Conservation (phyloP, 805 yeast genomes). For the Teunomyces atbi region DNA sequence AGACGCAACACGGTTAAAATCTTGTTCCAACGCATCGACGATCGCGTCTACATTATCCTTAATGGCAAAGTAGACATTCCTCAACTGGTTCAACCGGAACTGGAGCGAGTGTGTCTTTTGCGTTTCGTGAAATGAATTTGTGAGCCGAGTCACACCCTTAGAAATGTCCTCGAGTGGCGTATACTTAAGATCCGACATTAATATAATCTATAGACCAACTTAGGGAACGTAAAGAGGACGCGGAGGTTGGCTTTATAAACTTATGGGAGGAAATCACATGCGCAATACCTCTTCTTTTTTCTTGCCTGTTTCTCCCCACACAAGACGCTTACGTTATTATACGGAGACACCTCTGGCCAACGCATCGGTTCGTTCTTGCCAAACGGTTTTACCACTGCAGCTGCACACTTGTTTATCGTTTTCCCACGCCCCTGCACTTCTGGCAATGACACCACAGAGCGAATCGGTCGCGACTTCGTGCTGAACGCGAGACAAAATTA, state of each 20-base stretch:
- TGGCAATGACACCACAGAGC: slow-evolving; percentile 85
- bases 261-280: not conserved
- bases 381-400: slow-evolving; percentile 91
- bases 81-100: slow-evolving; percentile 59
- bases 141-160: slow-evolving; percentile 41
- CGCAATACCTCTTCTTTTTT: not conserved
- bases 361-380: slow-evolving; percentile 92
- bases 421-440: slow-evolving; percentile 98
- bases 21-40: slow-evolving; percentile 57
- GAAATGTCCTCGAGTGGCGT: slow-evolving; percentile 54
- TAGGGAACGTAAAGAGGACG: too few relatives aligned
- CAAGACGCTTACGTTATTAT: not conserved
- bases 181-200: slow-evolving; percentile 17
- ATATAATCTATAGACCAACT: not conserved
- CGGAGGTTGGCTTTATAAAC: too few relatives aligned
- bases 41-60: slow-evolving; percentile 56
- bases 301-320: not conserved
- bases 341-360: slow-evolving; percentile 50
- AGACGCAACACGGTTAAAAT: slow-evolving; percentile 60
- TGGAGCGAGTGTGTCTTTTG: slow-evolving; percentile 52
- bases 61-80: slow-evolving; percentile 64
- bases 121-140: slow-evolving; percentile 39
- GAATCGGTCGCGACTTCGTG: slow-evolving; percentile 43
- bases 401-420: slow-evolving; percentile 90
- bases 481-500: slow-evolving; percentile 44